phyloP scores from a whole-genome alignment of 1,284 basidiomycete species.

The Ceratobasidium sp. region DNA sequence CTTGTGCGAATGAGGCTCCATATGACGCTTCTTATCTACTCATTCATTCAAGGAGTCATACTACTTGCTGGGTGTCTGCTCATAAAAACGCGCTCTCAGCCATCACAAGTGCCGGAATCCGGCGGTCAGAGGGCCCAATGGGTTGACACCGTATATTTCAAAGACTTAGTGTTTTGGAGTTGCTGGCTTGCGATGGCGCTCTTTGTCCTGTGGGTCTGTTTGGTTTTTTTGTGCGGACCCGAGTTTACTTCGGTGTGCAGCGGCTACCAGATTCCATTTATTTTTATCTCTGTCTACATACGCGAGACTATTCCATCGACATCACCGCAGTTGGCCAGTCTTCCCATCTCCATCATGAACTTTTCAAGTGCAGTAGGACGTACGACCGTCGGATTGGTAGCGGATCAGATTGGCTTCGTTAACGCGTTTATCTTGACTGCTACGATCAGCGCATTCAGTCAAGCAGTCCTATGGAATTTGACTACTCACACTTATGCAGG shows the following conservation, averaged over 20 bases:
- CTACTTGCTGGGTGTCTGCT: conserved; percentile 37
- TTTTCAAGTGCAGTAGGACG: conserved; percentile 45
- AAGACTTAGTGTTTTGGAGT: conserved; percentile 44
- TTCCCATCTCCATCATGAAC: conserved; percentile 46
- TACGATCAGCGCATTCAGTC: conserved; percentile 43
- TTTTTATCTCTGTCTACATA: conserved; percentile 45
- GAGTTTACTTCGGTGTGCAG: conserved; percentile 39
- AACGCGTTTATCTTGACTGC: conserved; percentile 45
- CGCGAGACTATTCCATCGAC: conserved; percentile 32
- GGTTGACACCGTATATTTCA: conserved; percentile 41
- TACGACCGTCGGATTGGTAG: conserved; percentile 44
- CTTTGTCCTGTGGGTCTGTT: conserved; percentile 36
- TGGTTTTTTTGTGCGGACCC: not conserved
- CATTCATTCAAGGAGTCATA: conserved; percentile 43
- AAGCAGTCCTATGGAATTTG: conserved; percentile 45
- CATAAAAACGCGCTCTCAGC: conserved; percentile 42
- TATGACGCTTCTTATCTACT: conserved; percentile 44
- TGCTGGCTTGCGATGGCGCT: conserved; percentile 39
- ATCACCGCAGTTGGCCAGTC: conserved; percentile 40
- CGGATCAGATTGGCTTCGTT: conserved; percentile 45
- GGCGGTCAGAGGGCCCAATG: conserved; percentile 35
- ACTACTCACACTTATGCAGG: conserved; percentile 44
- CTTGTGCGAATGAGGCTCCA: conserved; percentile 43
- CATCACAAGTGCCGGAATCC: conserved; percentile 1
- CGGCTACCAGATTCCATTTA: conserved; percentile 33